phyloP scores from a whole-genome alignment of 768 basidiomycete species.

The Exidia glandulosa region DNA sequence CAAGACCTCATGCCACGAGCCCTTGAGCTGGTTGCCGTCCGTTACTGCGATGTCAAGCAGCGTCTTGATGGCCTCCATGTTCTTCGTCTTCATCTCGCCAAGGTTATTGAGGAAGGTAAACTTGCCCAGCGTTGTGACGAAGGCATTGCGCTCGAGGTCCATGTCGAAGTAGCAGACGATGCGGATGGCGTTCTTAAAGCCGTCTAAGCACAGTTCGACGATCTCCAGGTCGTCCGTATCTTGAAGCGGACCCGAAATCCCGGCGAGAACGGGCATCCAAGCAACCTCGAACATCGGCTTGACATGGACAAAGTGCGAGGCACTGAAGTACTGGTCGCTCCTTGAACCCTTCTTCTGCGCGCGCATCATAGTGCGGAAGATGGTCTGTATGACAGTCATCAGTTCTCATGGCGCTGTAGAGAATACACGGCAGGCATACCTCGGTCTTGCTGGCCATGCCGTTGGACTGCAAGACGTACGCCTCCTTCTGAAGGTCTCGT shows the following conservation, averaged over 20 bases:
- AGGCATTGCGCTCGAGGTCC: constrained; percentile 96
- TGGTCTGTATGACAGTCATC: constrained; percentile 38
- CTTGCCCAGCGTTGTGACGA: constrained; percentile 90
- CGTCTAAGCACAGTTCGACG: constrained; percentile 85
- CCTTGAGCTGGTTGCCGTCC: constrained; percentile 95
- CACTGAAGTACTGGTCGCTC: constrained; percentile 88
- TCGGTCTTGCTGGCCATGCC: constrained; percentile 97
- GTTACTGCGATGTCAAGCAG: constrained; percentile 88
- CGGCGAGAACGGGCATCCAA: constrained; percentile 97
- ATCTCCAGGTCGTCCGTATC: constrained; percentile 90
- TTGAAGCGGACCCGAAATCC: constrained; percentile 87
- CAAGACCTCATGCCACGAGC: constrained; percentile 92
- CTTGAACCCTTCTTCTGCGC: constrained; percentile 74
- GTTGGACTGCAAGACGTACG: constrained; percentile 89
- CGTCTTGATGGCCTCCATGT: constrained; percentile 97
- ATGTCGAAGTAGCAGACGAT: constrained; percentile 96
- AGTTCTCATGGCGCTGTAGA: neutral
- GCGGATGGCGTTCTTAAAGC: constrained; percentile 92
- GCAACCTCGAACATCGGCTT: constrained; percentile 98
- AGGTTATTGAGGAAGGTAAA: constrained; percentile 97
- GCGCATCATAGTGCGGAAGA: constrained; percentile 87
- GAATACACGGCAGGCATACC: constrained; percentile 28
- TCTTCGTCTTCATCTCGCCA: constrained; percentile 98
- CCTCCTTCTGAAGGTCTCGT: constrained; percentile 89
- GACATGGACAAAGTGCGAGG: constrained; percentile 93